Evolutionary conservation across 441 rosid species (phyloP).

Genomic region (Corymbia citriodora): DNA sequence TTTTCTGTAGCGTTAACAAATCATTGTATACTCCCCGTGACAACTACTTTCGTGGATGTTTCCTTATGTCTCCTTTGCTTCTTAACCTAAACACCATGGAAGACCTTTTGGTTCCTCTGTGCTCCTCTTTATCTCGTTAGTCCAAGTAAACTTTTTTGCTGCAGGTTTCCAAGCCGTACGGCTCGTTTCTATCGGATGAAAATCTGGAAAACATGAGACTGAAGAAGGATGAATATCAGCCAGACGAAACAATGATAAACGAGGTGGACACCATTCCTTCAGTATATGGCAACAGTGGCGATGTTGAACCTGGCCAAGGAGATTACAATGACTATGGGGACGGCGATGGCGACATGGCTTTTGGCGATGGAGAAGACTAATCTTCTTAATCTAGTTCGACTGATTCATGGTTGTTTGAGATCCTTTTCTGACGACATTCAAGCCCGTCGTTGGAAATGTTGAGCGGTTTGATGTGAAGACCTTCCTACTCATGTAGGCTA

Average conservation of each 20-base stretch:
- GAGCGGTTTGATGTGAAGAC: background rate
- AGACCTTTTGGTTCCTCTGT: background rate
- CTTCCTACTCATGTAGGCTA: background rate
- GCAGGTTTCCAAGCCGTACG: conserved; percentile 79
- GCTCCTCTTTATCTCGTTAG: background rate
- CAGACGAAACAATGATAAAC: conserved; percentile 15
- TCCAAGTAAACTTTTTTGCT: background rate
- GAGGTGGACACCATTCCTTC: conserved; percentile 12
- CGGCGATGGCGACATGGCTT: conserved; percentile 30
- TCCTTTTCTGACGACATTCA: background rate
- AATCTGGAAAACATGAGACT: conserved; percentile 45
- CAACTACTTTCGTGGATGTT: background rate
- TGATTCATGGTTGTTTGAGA: background rate
- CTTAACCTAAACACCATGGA: background rate
- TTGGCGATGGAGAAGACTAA: conserved; percentile 11
- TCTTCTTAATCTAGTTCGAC: background rate
- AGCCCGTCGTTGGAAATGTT: background rate
- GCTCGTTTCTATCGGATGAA: conserved; percentile 52
- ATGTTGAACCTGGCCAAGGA: conserved; percentile 26
- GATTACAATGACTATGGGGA: conserved; percentile 28
- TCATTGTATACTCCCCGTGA: background rate
- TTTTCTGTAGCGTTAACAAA: background rate
- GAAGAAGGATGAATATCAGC: conserved; percentile 9
- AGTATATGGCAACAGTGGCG: conserved; percentile 1
- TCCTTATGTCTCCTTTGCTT: background rate